Evolutionary conservation across 768 basidiomycete genomes (phyloP), one percentile per base, ranked within the genome.

Genomic region (Russula emetica): DNA sequence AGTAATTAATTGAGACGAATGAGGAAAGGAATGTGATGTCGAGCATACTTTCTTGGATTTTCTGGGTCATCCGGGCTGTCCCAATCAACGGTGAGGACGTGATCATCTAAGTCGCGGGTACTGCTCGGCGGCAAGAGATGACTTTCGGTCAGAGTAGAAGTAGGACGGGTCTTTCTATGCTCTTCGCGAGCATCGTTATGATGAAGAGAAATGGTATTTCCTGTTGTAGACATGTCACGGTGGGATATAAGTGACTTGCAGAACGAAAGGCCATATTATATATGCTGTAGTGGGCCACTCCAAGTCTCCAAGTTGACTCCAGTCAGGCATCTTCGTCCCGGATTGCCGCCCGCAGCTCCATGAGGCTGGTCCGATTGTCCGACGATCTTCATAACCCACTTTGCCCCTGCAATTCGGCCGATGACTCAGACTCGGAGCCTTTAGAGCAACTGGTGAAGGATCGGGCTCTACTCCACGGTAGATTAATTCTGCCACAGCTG

Each of bases 1-100:
- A 26, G 18, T 13, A 16, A 30, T 13, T 8, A 53, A 22, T 22
- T 60, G 58, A 54, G 63, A 51, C 55, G 26, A 34, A 34, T n/a
- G 3, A 6, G 13, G 30, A 30, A 7, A 5, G 13, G 30, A 30
- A 4, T 2, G 16, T 18, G n/a, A 52, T 2, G n/a, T 10, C 26
- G 18, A 26, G 10, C 36, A 22, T 30, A 62, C 62, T 67, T 67
- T 55, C 49, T 60, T 8, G 66, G 63, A 54, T 64, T 64, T 47
- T 50, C 51, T 28, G 66, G 66, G 53, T 67, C 63, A 42, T 61
- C 44, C 24, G 63, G 66, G 22, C 66, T 55, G n/a, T 67, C 59
- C 63, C 66, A 67, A 26, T 67, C 55, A 5, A 67, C 62, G 38
- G 36, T 28, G 42, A 66, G 24, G 24, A 54, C 45, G 32, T 57